Percentiles rank a stretch among this genome's conserved stretches.
Evolutionary conservation across 2,329 filamentous ascomycete genomes (phyloP).

Genomic region (Trichoderma gracile): DNA sequence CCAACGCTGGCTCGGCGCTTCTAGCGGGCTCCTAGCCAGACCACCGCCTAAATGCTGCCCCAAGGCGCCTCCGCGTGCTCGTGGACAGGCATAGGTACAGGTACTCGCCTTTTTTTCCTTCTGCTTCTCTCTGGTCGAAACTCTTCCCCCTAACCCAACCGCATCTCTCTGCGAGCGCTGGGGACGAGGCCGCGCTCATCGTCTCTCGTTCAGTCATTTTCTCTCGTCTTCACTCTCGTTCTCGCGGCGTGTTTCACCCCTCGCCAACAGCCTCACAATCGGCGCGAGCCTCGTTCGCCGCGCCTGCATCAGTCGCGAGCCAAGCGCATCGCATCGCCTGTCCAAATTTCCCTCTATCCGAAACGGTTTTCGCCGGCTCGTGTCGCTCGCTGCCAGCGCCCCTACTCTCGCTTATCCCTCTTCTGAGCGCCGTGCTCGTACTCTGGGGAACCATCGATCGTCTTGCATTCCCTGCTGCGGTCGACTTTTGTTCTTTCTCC

Average conservation of each 20-base stretch:
- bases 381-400: conserved; percentile 23
- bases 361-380: conserved; percentile 24
- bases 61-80: conserved; percentile 16
- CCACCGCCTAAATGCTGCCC: conserved; percentile 18
- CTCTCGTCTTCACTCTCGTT: conserved; percentile 10
- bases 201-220: conserved; percentile 24
- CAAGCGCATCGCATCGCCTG: neutral
- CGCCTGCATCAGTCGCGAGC: conserved; percentile 10
- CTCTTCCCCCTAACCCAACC: conserved; percentile 21
- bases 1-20: conserved; percentile 9
- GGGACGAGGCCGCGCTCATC: conserved; percentile 20
- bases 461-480: neutral
- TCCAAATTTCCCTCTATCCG: conserved; percentile 21
- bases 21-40: conserved; percentile 3
- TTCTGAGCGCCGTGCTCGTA: neutral
- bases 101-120: neutral
- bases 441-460: neutral
- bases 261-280: neutral
- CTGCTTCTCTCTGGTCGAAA: conserved; percentile 16
- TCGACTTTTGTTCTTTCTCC: neutral
- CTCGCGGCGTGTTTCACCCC: conserved; percentile 3
- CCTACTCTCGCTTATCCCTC: conserved; percentile 16
- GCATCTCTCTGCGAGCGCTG: conserved; percentile 21
- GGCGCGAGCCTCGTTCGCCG: conserved; percentile 1
- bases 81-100: conserved; percentile 14